Conservation (phyloP, 1,284 basidiomycete genomes). For the Retiboletus fuscus region DNA sequence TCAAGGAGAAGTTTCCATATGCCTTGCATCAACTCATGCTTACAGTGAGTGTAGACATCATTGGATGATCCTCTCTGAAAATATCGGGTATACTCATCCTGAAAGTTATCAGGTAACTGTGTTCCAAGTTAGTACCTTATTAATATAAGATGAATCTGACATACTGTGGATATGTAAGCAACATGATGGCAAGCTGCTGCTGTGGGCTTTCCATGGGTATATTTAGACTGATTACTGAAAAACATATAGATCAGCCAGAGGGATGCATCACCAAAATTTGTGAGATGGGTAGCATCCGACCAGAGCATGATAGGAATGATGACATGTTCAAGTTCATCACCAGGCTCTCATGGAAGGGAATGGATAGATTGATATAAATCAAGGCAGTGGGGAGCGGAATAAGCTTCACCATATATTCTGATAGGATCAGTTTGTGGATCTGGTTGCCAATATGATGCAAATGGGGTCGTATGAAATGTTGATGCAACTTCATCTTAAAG, state of each 20-base stretch:
- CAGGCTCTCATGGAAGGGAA: slow-evolving; percentile 16
- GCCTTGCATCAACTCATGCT: background rate
- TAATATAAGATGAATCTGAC: too few relatives aligned
- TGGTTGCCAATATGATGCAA: slow-evolving; percentile 33
- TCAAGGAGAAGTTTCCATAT: background rate
- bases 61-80: background rate
- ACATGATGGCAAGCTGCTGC: too few relatives aligned
- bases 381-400: background rate
- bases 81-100: background rate
- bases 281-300: slow-evolving; percentile 47
- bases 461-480: slow-evolving; percentile 31
- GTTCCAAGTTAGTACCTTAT: too few relatives aligned
- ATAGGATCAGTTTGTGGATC: background rate
- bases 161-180: too few relatives aligned
- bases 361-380: background rate
- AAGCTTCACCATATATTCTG: too few relatives aligned
- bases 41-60: background rate
- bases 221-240: too few relatives aligned
- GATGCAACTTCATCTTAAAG: background rate
- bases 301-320: slow-evolving; percentile 46
- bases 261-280: slow-evolving; percentile 30
- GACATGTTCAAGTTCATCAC: slow-evolving; percentile 37
- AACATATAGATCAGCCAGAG: too few relatives aligned
- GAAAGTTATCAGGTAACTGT: background rate
- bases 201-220: too few relatives aligned